Evolutionary conservation across 345 rosid genomes (phyloP), one percentile per base, ranked within the genome.

Genomic region (Combretum micranthum): DNA sequence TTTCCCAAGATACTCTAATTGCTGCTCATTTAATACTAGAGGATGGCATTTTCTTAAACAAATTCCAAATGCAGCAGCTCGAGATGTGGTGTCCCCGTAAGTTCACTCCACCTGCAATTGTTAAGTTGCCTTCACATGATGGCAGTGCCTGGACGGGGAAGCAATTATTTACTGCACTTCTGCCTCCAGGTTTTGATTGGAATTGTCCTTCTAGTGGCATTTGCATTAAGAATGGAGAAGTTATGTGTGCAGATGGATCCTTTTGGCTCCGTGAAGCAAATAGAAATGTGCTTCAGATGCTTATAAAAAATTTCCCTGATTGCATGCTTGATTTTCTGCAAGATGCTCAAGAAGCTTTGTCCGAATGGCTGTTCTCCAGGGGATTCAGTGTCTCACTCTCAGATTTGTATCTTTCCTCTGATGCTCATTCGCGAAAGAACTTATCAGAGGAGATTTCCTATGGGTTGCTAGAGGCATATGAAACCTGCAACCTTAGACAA

Each of bases 321-420:
- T 69, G 69, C 64, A 72, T 73, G 48, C 85, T 93, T n/a, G 87
- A 87, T 42, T 68, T 87, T 68, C 60, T 93, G 63, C 62, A 72
- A 64, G 65, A 69, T 14, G 83, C 90, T 50, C 99, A 93, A 71
- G 85, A 79, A 77, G 82, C 82, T 77, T 84, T 93, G 45, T 89
- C 94, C 17, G 88, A 93, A 72, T 89, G 94, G 97, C 62, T 93
- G 74, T 71, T 82, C 44, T 69, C 52, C 72, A 79, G 92, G 53
- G 99, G 99, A 12, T 59, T 87, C 42, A 93, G 94, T 20, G 96
- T 89, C 37, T 85, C 99, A 1, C 83, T 93, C 12, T 65, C 73
- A n/a, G 99, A 93, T 59, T 56, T 93, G 49, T 87, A 77, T 66
- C 77, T 93, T 15, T 55, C 80, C 53, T 61, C 87, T 52, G 92